phyloP scores from a whole-genome alignment of 1,139 yeast species.

The Casaregolazyma lundiana region DNA sequence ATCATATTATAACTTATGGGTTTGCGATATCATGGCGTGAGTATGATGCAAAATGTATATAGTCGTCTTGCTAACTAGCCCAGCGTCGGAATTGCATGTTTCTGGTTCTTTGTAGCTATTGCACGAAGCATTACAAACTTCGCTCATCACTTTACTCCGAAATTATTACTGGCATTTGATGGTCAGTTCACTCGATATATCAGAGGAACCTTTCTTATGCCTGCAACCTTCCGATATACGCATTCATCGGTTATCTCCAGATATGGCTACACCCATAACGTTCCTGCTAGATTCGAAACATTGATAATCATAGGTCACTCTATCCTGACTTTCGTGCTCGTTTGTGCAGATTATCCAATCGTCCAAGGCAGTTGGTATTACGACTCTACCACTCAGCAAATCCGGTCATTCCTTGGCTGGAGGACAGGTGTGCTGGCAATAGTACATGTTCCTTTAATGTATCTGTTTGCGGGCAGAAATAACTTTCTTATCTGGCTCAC shows the following conservation, averaged over 20 bases:
- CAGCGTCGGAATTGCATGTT: slow-evolving; percentile 8
- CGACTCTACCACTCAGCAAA: slow-evolving; percentile 32
- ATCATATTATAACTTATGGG: neutral
- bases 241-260: slow-evolving; percentile 39
- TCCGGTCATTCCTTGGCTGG: slow-evolving; percentile 6
- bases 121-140: slow-evolving; percentile 11
- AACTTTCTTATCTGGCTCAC: slow-evolving; percentile 54
- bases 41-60: neutral
- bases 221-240: slow-evolving; percentile 43
- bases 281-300: slow-evolving; percentile 63
- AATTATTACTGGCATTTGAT: slow-evolving; percentile 14
- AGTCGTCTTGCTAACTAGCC: neutral
- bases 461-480: slow-evolving; percentile 59
- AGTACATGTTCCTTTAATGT: slow-evolving; percentile 24
- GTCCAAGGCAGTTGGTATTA: slow-evolving; percentile 38
- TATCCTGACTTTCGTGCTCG: slow-evolving; percentile 38
- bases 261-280: slow-evolving; percentile 30
- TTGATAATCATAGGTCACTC: slow-evolving; percentile 44
- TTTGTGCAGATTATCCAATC: slow-evolving; percentile 38
- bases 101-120: slow-evolving; percentile 11
- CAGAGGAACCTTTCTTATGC: slow-evolving; percentile 24
- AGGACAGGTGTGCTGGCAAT: slow-evolving; percentile 11
- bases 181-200: slow-evolving; percentile 13
- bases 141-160: slow-evolving; percentile 4
- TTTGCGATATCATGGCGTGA: slow-evolving; percentile 1